Percentiles rank a stretch among this genome's conserved stretches.
phyloP scores from a whole-genome alignment of 2,329 filamentous ascomycete genomes.

The Leptographium wingfieldii region DNA sequence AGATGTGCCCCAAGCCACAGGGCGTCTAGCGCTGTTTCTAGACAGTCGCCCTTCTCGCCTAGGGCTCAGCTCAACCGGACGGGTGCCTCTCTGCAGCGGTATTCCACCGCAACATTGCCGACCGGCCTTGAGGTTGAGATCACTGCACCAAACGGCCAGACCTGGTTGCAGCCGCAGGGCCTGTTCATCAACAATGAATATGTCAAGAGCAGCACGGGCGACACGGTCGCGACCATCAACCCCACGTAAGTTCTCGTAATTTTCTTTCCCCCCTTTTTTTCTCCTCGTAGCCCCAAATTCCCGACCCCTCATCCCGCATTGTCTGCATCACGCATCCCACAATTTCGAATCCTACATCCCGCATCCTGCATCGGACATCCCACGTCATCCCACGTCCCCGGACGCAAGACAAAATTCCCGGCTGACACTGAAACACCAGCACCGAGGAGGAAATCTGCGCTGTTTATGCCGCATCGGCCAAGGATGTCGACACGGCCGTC shows the following conservation, averaged over 20 bases:
- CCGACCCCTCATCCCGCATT: background rate
- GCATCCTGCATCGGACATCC: background rate
- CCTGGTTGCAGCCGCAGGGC: conserved; percentile 61
- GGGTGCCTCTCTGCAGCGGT: background rate
- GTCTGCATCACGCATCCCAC: background rate
- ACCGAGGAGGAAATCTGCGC: conserved; percentile 55
- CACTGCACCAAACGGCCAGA: conserved; percentile 62
- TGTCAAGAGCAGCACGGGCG: conserved; percentile 50
- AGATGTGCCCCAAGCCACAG: background rate
- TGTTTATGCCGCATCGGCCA: conserved; percentile 53
- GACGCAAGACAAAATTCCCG: no score
- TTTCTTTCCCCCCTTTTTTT: background rate
- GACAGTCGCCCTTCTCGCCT: background rate
- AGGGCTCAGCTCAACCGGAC: background rate
- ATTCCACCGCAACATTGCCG: background rate
- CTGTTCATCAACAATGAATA: conserved; percentile 79
- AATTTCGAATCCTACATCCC: background rate
- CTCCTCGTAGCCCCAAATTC: background rate
- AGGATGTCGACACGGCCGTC: conserved; percentile 60
- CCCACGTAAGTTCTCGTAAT: conserved; percentile 40
- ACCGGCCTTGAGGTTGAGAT: conserved; percentile 38
- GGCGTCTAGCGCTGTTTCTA: background rate
- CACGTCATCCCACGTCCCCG: background rate
- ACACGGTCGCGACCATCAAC: conserved; percentile 55
- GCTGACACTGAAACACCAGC: conserved; percentile 13